A percentile compares a stretch with the other conserved stretches of the same genome.
phyloP scores from a whole-genome alignment of 83 land plant genomes.

The Thuja plicata region DNA sequence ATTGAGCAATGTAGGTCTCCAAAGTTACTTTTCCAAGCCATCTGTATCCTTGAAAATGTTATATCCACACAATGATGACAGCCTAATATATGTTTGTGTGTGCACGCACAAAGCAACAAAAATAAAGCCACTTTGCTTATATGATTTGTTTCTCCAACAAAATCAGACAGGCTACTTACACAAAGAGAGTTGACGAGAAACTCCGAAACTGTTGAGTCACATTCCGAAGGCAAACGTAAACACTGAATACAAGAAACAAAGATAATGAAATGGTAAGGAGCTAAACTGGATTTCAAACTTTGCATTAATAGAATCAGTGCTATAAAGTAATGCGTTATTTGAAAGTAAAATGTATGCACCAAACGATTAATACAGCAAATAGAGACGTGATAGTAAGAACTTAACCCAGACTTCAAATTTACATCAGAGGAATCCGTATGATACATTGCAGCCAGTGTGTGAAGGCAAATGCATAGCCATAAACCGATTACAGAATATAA shows the following conservation, averaged over 20 bases:
- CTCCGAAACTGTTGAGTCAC: slow-evolving; percentile 74
- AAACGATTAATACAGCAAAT: background rate
- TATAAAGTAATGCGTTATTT: background rate
- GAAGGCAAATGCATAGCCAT: too few species aligned
- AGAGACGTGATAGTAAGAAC: background rate
- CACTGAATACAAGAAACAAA: slow-evolving; percentile 29
- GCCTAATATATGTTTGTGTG: background rate
- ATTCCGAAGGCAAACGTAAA: slow-evolving; percentile 61
- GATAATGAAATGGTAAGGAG: background rate
- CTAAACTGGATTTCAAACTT: slow-evolving; percentile 1
- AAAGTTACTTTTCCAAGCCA: slow-evolving; percentile 98
- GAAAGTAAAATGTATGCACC: slow-evolving; percentile 30
- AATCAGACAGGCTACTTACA: slow-evolving; percentile 59
- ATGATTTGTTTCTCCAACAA: background rate
- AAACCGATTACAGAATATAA: too few species aligned
- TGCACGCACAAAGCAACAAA: background rate
- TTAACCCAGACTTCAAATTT: too few species aligned
- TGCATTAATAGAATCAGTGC: background rate
- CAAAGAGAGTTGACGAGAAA: slow-evolving; percentile 79
- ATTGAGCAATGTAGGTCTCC: slow-evolving; percentile 93
- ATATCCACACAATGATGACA: background rate
- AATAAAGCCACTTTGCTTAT: background rate
- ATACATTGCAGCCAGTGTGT: too few species aligned
- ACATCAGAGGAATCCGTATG: too few species aligned
- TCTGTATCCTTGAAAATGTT: slow-evolving; percentile 31